Evolutionary conservation across 306 rosid genomes (phyloP).

Genomic region (Rubus idaeus): DNA sequence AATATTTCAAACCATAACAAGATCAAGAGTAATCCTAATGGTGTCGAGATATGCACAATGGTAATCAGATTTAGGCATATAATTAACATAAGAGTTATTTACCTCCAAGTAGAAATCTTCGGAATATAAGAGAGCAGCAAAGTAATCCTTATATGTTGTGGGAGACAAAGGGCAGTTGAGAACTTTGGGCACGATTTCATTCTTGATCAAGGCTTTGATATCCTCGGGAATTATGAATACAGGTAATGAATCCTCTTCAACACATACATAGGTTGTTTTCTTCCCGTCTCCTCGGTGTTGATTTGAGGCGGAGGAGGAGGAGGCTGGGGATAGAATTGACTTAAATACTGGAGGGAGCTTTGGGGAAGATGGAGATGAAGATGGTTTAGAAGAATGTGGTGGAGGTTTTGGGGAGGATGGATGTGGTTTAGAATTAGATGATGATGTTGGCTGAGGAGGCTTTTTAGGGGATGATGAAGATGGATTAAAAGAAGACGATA

Average conservation of each 20-base stretch:
- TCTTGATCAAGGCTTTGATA: conserved; percentile 33
- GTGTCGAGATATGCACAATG: background rate
- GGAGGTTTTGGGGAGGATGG: background rate
- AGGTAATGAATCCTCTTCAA: conserved; percentile 20
- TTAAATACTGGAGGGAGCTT: background rate
- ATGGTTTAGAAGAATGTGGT: background rate
- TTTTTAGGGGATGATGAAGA: background rate
- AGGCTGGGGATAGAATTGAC: background rate
- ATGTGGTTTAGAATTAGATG: background rate
- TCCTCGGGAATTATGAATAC: conserved; percentile 29
- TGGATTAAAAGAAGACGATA: background rate
- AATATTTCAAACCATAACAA: background rate
- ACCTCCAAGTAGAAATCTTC: conserved; percentile 45
- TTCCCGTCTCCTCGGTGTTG: background rate
- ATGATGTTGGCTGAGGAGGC: background rate
- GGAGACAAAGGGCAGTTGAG: conserved; percentile 28
- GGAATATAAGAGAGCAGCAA: conserved; percentile 38
- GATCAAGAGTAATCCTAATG: background rate
- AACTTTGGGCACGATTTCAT: conserved; percentile 28
- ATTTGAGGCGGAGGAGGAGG: background rate
- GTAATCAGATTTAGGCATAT: background rate
- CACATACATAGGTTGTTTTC: conserved; percentile 1
- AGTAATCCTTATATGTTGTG: conserved; percentile 36
- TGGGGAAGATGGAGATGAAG: background rate
- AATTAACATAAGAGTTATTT: background rate